Evolutionary conservation across 176 grass and related monocot species (phyloP).

Genomic region (Metroxylon sagu): DNA sequence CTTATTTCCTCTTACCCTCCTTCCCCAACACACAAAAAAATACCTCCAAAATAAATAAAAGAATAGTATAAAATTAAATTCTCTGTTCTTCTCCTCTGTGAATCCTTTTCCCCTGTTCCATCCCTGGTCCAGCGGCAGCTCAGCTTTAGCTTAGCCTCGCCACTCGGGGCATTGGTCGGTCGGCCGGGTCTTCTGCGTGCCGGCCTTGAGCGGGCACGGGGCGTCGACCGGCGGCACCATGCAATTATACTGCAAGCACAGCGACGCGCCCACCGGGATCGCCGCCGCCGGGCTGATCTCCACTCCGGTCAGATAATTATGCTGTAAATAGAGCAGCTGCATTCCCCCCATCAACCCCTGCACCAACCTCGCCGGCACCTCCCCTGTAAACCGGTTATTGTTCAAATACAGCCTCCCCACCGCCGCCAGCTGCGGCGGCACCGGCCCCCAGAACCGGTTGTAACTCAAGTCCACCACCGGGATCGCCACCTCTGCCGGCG

Average conservation of each 20-base stretch:
- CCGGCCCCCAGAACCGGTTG: slow-evolving; percentile 63
- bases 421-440: slow-evolving; percentile 64
- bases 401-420: slow-evolving; percentile 81
- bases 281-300: slow-evolving; percentile 62
- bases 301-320: slow-evolving; percentile 89
- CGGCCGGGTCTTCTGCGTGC: slow-evolving; percentile 72
- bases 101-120: no score
- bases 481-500: slow-evolving; percentile 40
- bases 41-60: no score
- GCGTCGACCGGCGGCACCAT: slow-evolving; percentile 84
- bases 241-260: slow-evolving; percentile 95
- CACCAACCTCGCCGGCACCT: slow-evolving; percentile 68
- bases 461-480: slow-evolving; percentile 77
- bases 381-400: slow-evolving; percentile 94
- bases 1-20: no score
- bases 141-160: slow-evolving; percentile 30
- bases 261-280: slow-evolving; percentile 61
- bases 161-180: slow-evolving; percentile 89
- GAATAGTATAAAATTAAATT: no score
- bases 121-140: no score
- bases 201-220: slow-evolving; percentile 93
- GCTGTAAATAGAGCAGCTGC: slow-evolving; percentile 89
- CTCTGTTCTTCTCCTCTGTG: no score
- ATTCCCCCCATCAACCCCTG: slow-evolving; percentile 68
- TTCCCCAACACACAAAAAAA: no score